phyloP scores from a whole-genome alignment of 163 green algal species.

The Scenedesmus sp. region DNA sequence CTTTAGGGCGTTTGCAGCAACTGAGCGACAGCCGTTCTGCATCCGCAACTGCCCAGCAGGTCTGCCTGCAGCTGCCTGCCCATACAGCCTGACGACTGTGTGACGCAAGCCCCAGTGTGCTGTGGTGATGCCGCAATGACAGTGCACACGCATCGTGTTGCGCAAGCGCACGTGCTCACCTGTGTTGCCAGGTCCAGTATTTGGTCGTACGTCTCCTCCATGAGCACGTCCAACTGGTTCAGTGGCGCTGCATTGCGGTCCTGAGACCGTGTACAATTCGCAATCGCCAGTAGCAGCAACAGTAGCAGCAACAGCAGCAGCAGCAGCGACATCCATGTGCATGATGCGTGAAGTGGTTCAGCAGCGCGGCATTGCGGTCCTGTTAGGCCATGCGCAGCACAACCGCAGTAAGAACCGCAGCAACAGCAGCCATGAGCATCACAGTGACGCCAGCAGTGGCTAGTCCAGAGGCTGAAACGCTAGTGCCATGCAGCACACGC shows the following conservation, averaged over 20 bases:
- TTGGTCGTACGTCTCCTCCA: conserved; percentile 73
- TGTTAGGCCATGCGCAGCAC: no score
- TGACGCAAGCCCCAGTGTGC: neutral
- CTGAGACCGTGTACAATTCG: conserved; percentile 27
- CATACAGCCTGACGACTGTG: neutral
- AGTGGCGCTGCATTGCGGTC: conserved; percentile 75
- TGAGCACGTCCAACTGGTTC: conserved; percentile 73
- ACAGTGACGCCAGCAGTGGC: no score
- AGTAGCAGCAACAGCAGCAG: conserved; percentile 27
- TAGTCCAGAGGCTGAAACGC: no score
- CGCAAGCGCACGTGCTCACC: neutral
- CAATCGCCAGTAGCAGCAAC: no score
- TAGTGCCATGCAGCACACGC: no score
- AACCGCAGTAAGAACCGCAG: no score
- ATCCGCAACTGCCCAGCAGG: no score
- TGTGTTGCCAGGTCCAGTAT: conserved; percentile 57
- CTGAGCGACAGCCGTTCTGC: no score
- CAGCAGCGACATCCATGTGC: neutral
- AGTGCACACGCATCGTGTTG: neutral
- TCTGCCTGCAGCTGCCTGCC: neutral
- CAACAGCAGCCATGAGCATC: no score
- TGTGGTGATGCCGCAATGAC: neutral
- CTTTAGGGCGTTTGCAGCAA: no score
- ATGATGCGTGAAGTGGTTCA: neutral
- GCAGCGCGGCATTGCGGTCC: neutral